Conservation (phyloP, 352 stramenopile species). For the Pythium aphanidermatum region DNA sequence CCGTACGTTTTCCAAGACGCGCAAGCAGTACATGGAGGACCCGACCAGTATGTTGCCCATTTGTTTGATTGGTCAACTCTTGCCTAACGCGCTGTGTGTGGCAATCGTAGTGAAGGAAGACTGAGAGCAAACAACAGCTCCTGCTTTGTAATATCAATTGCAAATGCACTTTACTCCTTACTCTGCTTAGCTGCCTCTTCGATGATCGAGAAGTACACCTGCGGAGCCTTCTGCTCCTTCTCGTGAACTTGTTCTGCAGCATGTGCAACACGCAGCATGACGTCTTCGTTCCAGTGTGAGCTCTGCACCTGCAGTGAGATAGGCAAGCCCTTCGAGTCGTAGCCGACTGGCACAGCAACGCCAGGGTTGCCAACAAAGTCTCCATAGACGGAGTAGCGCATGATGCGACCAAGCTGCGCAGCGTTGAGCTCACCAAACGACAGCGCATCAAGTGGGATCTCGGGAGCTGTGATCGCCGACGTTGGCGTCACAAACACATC, state of each 20-base stretch:
- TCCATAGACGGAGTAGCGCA: conserved; percentile 79
- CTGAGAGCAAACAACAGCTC: no score
- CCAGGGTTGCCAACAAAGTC: conserved; percentile 86
- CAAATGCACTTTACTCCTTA: neutral
- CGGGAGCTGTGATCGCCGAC: conserved; percentile 68
- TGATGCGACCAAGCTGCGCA: conserved; percentile 46
- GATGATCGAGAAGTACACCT: conserved; percentile 66
- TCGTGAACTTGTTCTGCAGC: conserved; percentile 37
- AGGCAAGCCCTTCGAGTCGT: conserved; percentile 53
- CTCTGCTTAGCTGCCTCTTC: conserved; percentile 30
- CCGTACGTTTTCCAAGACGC: conserved; percentile 35
- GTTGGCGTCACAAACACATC: conserved; percentile 88
- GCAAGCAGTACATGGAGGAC: conserved; percentile 48
- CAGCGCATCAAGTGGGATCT: conserved; percentile 46
- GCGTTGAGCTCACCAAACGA: conserved; percentile 52
- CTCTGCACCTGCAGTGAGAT: conserved; percentile 79
- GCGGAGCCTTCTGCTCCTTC: conserved; percentile 33
- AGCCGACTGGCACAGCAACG: conserved; percentile 65
- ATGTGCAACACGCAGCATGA: conserved; percentile 62
- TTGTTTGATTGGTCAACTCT: neutral
- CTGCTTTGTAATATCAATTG: no score
- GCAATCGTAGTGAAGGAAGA: conserved; percentile 12
- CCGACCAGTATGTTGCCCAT: conserved; percentile 10
- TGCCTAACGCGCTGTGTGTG: no score
- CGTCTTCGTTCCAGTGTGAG: conserved; percentile 69